These are phyloP conservation scores for Haplosporangium sp. DNA, from an alignment of 371 early-diverging fungal species.

Conservation along the genomic window DNA sequence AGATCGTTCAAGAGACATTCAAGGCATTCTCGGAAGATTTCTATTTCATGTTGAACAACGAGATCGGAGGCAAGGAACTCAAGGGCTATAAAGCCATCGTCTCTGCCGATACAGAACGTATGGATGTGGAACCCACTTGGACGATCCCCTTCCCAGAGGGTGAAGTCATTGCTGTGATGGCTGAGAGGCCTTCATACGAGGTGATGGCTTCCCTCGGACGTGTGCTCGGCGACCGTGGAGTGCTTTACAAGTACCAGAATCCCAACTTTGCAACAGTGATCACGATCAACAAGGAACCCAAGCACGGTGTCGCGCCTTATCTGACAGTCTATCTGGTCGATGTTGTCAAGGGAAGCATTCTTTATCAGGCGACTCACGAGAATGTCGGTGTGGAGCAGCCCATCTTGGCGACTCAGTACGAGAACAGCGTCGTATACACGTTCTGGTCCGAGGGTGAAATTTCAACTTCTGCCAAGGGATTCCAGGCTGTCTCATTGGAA, in stretches of 20 bases:
- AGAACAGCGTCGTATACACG: slow-evolving; percentile 91
- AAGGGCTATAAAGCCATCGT: slow-evolving; percentile 63
- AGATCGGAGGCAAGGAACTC: slow-evolving; percentile 52
- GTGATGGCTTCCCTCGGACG: slow-evolving; percentile 84
- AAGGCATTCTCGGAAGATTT: slow-evolving; percentile 59
- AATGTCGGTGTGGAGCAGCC: slow-evolving; percentile 65
- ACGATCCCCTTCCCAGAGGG: slow-evolving; percentile 66
- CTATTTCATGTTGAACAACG: slow-evolving; percentile 66
- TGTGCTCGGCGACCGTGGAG: slow-evolving; percentile 92
- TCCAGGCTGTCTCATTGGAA: slow-evolving; percentile 81
- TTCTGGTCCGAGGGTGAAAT: slow-evolving; percentile 84
- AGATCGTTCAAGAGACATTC: slow-evolving; percentile 63
- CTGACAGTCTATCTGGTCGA: slow-evolving; percentile 83
- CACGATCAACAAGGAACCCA: slow-evolving; percentile 54
- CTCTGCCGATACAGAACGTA: slow-evolving; percentile 63
- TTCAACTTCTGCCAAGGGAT: slow-evolving; percentile 57
- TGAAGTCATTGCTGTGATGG: slow-evolving; percentile 66
- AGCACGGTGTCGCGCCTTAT: slow-evolving; percentile 34
- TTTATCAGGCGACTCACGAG: slow-evolving; percentile 76
- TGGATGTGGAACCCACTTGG: slow-evolving; percentile 69
- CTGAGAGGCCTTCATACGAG: slow-evolving; percentile 52
- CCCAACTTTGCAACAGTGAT: slow-evolving; percentile 85
- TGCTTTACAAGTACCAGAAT: slow-evolving; percentile 96
- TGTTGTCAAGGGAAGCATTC: slow-evolving; percentile 84
- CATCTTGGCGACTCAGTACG: slow-evolving; percentile 77